Conservation (phyloP, 2,329 filamentous ascomycete species). For the Incumbomyces lentus region DNA sequence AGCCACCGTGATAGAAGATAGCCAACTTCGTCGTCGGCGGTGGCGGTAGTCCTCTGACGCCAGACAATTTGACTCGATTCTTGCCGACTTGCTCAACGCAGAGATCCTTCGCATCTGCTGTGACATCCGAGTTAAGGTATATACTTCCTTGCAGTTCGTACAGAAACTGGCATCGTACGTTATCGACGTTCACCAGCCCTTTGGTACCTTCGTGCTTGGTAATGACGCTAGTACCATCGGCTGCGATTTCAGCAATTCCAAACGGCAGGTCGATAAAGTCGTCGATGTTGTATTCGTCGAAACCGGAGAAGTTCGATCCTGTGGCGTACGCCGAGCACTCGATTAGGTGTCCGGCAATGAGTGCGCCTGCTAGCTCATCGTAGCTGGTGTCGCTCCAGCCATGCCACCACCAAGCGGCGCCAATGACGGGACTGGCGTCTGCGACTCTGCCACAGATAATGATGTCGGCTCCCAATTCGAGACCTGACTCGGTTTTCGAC, state of each 20-base stretch:
- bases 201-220: slow-evolving; percentile 39
- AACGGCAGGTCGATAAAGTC: slow-evolving; percentile 36
- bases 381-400: slow-evolving; percentile 40
- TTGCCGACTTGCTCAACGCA: slow-evolving; percentile 27
- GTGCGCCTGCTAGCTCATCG: slow-evolving; percentile 40
- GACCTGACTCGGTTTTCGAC: slow-evolving; percentile 10
- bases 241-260: slow-evolving; percentile 41
- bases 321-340: slow-evolving; percentile 47
- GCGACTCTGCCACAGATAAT: slow-evolving; percentile 41
- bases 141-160: slow-evolving; percentile 37
- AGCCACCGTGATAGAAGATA: slow-evolving; percentile 42
- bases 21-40: slow-evolving; percentile 44
- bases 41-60: slow-evolving; percentile 34
- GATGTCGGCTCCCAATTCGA: slow-evolving; percentile 37
- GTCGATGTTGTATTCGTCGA: slow-evolving; percentile 30
- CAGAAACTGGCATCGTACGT: slow-evolving; percentile 38
- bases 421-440: slow-evolving; percentile 45
- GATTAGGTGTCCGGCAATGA: slow-evolving; percentile 44
- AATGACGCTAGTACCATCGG: slow-evolving; percentile 37
- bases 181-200: slow-evolving; percentile 34
- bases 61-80: slow-evolving; percentile 27
- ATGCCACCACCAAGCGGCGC: slow-evolving; percentile 47
- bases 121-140: slow-evolving; percentile 14
- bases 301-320: slow-evolving; percentile 46
- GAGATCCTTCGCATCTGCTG: slow-evolving; percentile 26